Conservation (phyloP, 2,329 filamentous ascomycete species). For the Grosmannia clavigera region DNA sequence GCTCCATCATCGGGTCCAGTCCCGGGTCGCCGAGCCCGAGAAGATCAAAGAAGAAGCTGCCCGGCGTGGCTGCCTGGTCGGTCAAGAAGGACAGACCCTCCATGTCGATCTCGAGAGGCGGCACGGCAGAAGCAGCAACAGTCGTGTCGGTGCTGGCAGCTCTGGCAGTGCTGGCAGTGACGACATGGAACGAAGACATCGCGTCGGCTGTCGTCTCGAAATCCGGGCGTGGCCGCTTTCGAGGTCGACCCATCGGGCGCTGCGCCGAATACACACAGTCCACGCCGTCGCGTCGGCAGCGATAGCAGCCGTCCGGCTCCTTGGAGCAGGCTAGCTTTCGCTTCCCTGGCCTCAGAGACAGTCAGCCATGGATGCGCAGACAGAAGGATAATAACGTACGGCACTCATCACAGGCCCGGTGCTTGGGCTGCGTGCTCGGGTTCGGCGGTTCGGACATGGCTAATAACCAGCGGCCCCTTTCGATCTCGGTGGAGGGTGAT, state of each 20-base stretch:
- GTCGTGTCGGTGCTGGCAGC: neutral
- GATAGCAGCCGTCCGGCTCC: constrained; percentile 44
- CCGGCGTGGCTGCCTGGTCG: neutral
- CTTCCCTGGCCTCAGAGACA: constrained; percentile 29
- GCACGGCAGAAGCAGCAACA: neutral
- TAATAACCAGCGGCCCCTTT: too few species aligned
- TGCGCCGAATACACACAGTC: constrained; percentile 50
- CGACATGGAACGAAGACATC: neutral
- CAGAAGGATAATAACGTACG: constrained; percentile 30
- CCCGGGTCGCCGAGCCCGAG: neutral
- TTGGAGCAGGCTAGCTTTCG: constrained; percentile 56
- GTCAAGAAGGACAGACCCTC: neutral
- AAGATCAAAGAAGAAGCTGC: neutral
- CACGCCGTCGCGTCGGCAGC: constrained; percentile 45
- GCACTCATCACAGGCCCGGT: constrained; percentile 55
- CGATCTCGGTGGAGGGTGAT: too few species aligned
- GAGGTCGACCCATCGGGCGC: constrained; percentile 53
- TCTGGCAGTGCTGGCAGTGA: neutral
- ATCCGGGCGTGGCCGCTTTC: constrained; percentile 37
- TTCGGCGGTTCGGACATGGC: neutral
- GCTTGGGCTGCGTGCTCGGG: constrained; percentile 26
- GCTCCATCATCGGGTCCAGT: neutral
- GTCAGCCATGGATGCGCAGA: neutral
- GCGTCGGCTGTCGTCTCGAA: neutral
- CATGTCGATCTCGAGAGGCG: neutral